Conservation (phyloP, 345 rosid species). For the Atalantia buxifolia region DNA sequence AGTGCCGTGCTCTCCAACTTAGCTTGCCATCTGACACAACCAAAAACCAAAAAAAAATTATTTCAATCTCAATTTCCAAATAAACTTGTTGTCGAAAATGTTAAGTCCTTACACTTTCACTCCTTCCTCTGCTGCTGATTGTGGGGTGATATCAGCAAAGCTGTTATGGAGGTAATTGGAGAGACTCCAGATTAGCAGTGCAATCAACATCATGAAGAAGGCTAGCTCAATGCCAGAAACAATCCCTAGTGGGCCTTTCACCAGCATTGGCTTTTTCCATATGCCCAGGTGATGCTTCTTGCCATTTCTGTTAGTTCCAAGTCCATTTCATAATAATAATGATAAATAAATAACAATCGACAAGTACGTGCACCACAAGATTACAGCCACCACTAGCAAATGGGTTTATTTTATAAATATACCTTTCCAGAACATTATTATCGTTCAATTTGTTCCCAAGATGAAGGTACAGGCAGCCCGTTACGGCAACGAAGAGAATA, state of each 20-base stretch:
- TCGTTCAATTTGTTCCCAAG: conserved; percentile 29
- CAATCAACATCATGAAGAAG: conserved; percentile 64
- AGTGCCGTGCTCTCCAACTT: conserved; percentile 35
- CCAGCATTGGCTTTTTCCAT: conserved; percentile 61
- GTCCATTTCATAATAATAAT: no score
- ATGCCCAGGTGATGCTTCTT: not conserved
- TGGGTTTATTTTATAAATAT: not conserved
- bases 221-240: conserved; percentile 58
- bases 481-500: conserved; percentile 47
- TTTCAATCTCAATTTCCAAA: no score
- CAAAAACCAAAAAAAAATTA: no score
- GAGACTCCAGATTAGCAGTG: conserved; percentile 65
- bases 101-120: conserved; percentile 38
- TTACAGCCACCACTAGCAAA: not conserved
- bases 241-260: conserved; percentile 82
- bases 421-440: conserved; percentile 19
- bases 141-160: conserved; percentile 39
- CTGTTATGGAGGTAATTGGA: conserved; percentile 36
- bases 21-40: conserved; percentile 53
- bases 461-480: conserved; percentile 62
- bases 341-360: not conserved
- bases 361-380: no score
- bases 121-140: conserved; percentile 34
- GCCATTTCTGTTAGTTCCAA: conserved; percentile 15
- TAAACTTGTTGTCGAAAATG: no score